Percentiles rank a stretch among this genome's conserved stretches.
phyloP scores from a whole-genome alignment of 192 early-diverging fungal genomes.

The Entophlyctis luteolus region DNA sequence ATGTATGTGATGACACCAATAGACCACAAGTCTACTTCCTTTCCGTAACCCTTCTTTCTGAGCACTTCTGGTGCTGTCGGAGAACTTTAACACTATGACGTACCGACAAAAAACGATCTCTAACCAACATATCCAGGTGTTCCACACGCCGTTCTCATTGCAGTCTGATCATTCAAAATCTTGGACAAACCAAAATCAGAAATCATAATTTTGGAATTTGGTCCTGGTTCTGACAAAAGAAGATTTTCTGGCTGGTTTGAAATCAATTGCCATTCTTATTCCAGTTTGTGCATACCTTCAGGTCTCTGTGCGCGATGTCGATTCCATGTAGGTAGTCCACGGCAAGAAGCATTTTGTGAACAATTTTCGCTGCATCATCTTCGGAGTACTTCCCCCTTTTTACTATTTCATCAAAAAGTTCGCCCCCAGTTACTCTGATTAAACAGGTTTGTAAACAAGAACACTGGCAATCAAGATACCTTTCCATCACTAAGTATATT shows the following conservation, averaged over 20 bases:
- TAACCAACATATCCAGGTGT: slow-evolving; percentile 52
- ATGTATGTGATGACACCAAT: slow-evolving; percentile 87
- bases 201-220: slow-evolving; percentile 43
- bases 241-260: slow-evolving; percentile 49
- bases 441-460: not conserved
- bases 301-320: slow-evolving; percentile 80
- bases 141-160: slow-evolving; percentile 47
- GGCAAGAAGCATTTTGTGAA: slow-evolving; percentile 72
- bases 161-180: slow-evolving; percentile 43
- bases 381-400: slow-evolving; percentile 65
- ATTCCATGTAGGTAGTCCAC: slow-evolving; percentile 81
- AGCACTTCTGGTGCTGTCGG: slow-evolving; percentile 76
- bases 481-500: slow-evolving; percentile 51
- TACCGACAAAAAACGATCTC: not conserved
- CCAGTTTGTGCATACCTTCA: slow-evolving; percentile 27
- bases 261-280: no score
- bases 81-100: not conserved
- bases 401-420: slow-evolving; percentile 86
- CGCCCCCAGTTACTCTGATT: slow-evolving; percentile 70
- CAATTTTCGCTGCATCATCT: slow-evolving; percentile 72
- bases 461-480: slow-evolving; percentile 10
- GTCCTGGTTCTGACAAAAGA: slow-evolving; percentile 29
- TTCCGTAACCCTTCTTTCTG: slow-evolving; percentile 52
- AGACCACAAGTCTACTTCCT: slow-evolving; percentile 82
- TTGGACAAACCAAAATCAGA: slow-evolving; percentile 58